Base-by-base conservation (phyloP, 2,329 filamentous ascomycete species). In the Verticillium klebahnii region DNA sequence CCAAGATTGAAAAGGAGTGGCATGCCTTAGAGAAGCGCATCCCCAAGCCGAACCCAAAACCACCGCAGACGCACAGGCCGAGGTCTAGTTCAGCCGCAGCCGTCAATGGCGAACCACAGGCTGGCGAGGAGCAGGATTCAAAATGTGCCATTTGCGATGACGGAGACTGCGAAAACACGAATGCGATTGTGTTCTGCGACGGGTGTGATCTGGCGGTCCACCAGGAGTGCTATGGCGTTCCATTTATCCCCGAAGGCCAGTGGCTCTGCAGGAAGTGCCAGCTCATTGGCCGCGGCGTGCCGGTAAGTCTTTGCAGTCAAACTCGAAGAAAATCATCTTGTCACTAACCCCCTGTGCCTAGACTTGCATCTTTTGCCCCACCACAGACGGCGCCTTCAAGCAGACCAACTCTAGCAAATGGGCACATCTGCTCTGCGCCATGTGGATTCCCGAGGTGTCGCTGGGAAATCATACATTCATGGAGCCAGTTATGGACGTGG, bases 1-100 rank as follows among this genome's bases (percentile, higher is more conserved):
- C 95, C 11, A 97, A 97, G 75, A 97, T 99, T 63, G 95, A 99
- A 75, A 97, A 97, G 76, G 94, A 98, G 74, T 99, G 95, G 92
- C 92, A 98, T 74, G 91, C 92, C 6, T 80, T 99, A 8, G 95
- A 99, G 75, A 97, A 96, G 79, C 85, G 93, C 64, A 98, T 99
- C 71, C 95, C 95, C 0, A 99, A 99, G 73, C 92, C 93, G 15
- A 97, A 97, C 70, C 94, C 94, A 0, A 97, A 97, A 69, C 93
- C 95, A 56, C 93, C 94, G 15, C 94, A 97, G 76, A 97, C 93
- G 3, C 93, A 97, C 72, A 85, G 94, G 39, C 94, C 93, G 19
- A 87, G 94, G 63, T 97, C 94, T 54, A 96, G 93, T 74, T 97
- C 93, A 61, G 94, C 94, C 56, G 94, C 92, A 31, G 94, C 95